Evolutionary conservation across 2,329 filamentous ascomycete species (phyloP).

Genomic region (Apiospora saccharicola): DNA sequence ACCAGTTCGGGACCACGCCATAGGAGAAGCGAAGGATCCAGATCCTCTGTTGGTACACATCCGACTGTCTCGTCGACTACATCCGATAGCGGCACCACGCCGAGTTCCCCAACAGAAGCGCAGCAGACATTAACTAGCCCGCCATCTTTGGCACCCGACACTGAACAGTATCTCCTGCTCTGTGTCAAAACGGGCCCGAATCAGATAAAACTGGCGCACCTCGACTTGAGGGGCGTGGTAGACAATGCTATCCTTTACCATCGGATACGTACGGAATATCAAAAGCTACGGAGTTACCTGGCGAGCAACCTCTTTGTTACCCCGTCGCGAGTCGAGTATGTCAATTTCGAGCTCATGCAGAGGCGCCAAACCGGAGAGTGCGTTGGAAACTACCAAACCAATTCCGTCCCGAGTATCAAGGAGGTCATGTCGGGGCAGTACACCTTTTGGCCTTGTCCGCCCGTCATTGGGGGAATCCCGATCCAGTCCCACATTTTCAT

Average conservation of each 20-base stretch:
- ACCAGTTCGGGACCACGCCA: not conserved
- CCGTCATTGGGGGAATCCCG: slow-evolving; percentile 28
- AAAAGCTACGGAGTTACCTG: not conserved
- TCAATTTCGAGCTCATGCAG: slow-evolving; percentile 25
- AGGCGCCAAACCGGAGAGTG: slow-evolving; percentile 30
- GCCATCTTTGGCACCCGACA: slow-evolving; percentile 26
- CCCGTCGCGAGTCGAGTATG: not conserved
- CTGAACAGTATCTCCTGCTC: slow-evolving; percentile 32
- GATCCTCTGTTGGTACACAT: not conserved
- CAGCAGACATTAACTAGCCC: not conserved
- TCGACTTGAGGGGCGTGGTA: slow-evolving; percentile 31
- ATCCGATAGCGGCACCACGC: not conserved
- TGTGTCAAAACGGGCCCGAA: slow-evolving; percentile 31
- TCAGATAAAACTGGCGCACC: slow-evolving; percentile 29
- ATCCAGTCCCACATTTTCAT: slow-evolving; percentile 35
- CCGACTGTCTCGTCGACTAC: not conserved
- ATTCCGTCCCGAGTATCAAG: slow-evolving; percentile 30
- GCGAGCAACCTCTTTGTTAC: not conserved
- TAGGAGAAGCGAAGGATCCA: not conserved
- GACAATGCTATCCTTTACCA: not conserved
- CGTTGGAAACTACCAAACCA: slow-evolving; percentile 30
- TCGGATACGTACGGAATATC: not conserved
- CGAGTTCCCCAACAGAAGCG: not conserved
- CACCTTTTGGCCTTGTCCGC: slow-evolving; percentile 31
- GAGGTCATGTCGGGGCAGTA: slow-evolving; percentile 31